These are phyloP conservation scores for Phaseolus coccineus DNA, from an alignment of 331 rosid genomes.

Conservation along the genomic window DNA sequence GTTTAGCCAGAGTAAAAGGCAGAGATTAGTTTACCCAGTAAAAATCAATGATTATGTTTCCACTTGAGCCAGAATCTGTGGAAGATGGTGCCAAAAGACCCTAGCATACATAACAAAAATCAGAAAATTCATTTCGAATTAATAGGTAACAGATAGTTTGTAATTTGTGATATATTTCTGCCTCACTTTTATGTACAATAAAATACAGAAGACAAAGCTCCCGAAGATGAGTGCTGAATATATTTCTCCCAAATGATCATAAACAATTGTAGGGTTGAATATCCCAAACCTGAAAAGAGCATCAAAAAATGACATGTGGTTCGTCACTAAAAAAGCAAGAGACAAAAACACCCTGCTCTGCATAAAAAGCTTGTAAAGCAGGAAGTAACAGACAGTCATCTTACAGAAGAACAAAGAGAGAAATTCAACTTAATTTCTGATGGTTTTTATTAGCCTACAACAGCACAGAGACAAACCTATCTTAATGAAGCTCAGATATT, in stretches of 20 bases:
- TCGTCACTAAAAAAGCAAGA: background rate
- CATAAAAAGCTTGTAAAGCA: background rate
- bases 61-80: constrained; percentile 88
- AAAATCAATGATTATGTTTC: constrained; percentile 87
- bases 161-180: constrained; percentile 4
- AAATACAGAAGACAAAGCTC: constrained; percentile 85
- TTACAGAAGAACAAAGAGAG: no score
- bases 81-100: constrained; percentile 95
- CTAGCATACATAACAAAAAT: constrained; percentile 53
- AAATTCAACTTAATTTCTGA: no score
- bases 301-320: background rate
- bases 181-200: constrained; percentile 89
- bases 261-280: constrained; percentile 83
- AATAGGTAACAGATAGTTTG: constrained; percentile 3
- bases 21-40: constrained; percentile 79
- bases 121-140: constrained; percentile 42
- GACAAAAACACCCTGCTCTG: background rate
- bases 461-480: no score
- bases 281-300: constrained; percentile 82
- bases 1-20: constrained; percentile 7
- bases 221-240: constrained; percentile 87
- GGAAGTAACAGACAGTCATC: background rate
- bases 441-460: no score
- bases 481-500: no score
- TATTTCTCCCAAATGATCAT: constrained; percentile 96